Evolutionary conservation across 306 rosid genomes (phyloP).

Genomic region (Cercis canadensis): DNA sequence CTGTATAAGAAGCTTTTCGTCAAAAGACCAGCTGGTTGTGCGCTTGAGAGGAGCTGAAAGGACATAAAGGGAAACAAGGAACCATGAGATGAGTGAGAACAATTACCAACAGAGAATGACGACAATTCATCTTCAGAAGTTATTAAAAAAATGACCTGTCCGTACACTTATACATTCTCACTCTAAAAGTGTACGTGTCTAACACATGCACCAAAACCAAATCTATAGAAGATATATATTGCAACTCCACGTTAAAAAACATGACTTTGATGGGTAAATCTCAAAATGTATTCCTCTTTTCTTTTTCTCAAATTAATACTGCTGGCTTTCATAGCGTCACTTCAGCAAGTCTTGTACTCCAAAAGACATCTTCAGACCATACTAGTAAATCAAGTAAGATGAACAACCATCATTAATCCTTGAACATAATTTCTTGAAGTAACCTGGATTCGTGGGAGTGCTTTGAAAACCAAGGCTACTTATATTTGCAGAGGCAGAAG

Average conservation of each 20-base stretch:
- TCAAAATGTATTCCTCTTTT: constrained; percentile 1
- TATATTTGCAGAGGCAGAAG: constrained; percentile 84
- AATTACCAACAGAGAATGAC: constrained; percentile 6
- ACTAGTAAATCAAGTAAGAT: constrained; percentile 31
- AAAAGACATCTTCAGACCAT: constrained; percentile 8
- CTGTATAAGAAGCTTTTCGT: constrained; percentile 85
- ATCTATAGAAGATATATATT: constrained; percentile 7
- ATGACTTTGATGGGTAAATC: not conserved
- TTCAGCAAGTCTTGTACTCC: constrained; percentile 11
- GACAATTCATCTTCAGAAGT: not conserved
- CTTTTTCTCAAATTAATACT: not conserved
- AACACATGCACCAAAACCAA: constrained; percentile 13
- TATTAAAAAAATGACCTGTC: not conserved
- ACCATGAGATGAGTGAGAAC: not conserved
- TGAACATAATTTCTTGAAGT: constrained; percentile 18
- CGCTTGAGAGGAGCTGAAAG: constrained; percentile 70
- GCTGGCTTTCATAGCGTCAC: constrained; percentile 5
- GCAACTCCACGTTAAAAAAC: not conserved
- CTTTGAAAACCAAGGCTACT: constrained; percentile 59
- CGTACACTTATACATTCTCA: not conserved
- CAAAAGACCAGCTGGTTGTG: constrained; percentile 88
- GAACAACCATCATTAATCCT: constrained; percentile 1
- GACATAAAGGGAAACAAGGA: constrained; percentile 12
- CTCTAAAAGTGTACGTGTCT: constrained; percentile 1
- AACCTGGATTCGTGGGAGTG: constrained; percentile 64